Evolutionary conservation across 345 rosid species (phyloP).

Genomic region (Excoecaria cochinchinensis): DNA sequence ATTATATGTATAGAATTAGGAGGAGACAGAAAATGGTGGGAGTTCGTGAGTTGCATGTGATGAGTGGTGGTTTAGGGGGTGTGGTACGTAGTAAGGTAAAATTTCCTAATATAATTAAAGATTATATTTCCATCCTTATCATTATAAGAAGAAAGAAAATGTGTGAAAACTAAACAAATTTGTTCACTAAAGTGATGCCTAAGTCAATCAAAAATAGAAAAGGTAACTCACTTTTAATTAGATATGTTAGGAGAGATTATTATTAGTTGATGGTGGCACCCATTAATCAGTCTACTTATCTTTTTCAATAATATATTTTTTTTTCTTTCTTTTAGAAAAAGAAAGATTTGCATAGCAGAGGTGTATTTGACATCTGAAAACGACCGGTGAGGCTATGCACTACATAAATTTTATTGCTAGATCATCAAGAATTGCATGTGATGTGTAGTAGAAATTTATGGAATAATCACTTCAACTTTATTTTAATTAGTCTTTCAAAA

Average conservation of each 20-base stretch:
- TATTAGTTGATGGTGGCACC: slow-evolving; percentile 29
- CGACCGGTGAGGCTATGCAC: not conserved
- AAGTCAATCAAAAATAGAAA: slow-evolving; percentile 13
- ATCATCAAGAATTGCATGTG: too few species aligned
- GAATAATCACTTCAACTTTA: too few species aligned
- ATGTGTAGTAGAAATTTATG: too few species aligned
- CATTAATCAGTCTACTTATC: not conserved
- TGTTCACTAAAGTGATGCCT: slow-evolving; percentile 12
- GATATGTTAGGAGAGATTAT: slow-evolving; percentile 12
- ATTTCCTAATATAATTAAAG: not conserved
- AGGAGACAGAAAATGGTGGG: slow-evolving; percentile 39
- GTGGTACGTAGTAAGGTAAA: not conserved
- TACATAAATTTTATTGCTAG: too few species aligned
- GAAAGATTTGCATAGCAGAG: not conserved
- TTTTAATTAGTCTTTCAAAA: too few species aligned
- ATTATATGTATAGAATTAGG: not conserved
- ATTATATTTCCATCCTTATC: slow-evolving; percentile 2
- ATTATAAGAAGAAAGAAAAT: not conserved
- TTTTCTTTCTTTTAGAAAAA: not conserved
- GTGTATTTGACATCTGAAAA: not conserved
- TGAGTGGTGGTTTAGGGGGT: slow-evolving; percentile 5
- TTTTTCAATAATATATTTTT: slow-evolving; percentile 11
- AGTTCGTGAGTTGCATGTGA: slow-evolving; percentile 25
- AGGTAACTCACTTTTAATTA: slow-evolving; percentile 18
- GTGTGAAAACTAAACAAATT: not conserved